Evolutionary conservation across 768 basidiomycete species (phyloP).

Genomic region (Auriculariales sp.): DNA sequence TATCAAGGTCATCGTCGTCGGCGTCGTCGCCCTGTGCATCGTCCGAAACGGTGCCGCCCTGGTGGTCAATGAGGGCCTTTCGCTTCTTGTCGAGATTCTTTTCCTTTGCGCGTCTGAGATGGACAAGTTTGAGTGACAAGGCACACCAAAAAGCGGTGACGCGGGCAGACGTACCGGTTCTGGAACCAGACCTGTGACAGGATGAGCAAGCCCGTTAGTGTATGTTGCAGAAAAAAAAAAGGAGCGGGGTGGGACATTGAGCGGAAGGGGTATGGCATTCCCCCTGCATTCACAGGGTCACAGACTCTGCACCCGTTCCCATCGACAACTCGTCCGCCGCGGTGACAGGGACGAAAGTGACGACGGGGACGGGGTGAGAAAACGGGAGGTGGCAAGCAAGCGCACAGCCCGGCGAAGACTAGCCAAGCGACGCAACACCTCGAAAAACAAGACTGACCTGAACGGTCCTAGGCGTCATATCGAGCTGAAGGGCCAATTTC

Average conservation of each 20-base stretch:
- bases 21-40: not conserved
- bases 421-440: too few species aligned
- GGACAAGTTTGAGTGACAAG: conserved; percentile 1
- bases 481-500: conserved; percentile 64
- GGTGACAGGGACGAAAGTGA: not conserved
- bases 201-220: not conserved
- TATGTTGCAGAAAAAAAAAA: conserved; percentile 10
- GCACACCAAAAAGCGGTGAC: conserved; percentile 5
- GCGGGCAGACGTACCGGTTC: conserved; percentile 43
- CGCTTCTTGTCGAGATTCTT: conserved; percentile 48
- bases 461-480: conserved; percentile 89
- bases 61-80: not conserved
- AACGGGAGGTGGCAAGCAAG: too few species aligned
- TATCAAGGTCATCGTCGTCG: not conserved
- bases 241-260: conserved; percentile 2
- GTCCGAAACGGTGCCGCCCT: not conserved
- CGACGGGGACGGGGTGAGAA: not conserved
- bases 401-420: too few species aligned
- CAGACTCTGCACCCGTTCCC: too few species aligned
- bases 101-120: conserved; percentile 64
- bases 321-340: too few species aligned
- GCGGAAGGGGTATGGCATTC: too few species aligned
- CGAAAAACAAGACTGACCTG: conserved; percentile 69
- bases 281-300: too few species aligned
- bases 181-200: conserved; percentile 73